phyloP scores from a whole-genome alignment of 2,329 filamentous ascomycete genomes.

The Exophiala dermatitidis region DNA sequence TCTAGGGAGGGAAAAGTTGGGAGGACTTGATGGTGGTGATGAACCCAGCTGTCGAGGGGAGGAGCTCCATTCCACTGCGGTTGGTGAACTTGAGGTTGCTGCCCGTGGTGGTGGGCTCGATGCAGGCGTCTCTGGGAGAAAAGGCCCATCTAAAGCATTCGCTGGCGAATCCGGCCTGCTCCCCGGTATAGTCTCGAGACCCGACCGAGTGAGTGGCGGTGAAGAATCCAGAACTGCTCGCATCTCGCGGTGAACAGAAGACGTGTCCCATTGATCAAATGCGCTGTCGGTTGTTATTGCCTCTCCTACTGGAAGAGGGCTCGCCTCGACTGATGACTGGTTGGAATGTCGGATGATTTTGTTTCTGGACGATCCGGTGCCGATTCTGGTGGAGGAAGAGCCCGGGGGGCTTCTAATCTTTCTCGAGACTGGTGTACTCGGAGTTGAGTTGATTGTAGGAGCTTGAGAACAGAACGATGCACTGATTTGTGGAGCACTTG shows the following conservation, averaged over 20 bases:
- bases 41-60: conserved; percentile 20
- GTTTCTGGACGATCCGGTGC: conserved; percentile 15
- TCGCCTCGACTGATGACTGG: conserved; percentile 22
- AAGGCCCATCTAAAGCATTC: conserved; percentile 23
- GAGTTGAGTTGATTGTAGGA: conserved; percentile 23
- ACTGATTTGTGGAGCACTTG: conserved; percentile 13
- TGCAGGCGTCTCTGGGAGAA: conserved; percentile 21
- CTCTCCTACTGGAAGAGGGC: conserved; percentile 22
- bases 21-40: conserved; percentile 26
- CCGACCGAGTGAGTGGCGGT: conserved; percentile 20
- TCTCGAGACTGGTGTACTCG: conserved; percentile 23
- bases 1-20: conserved; percentile 28
- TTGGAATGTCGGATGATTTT: conserved; percentile 21
- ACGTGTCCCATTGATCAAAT: conserved; percentile 27
- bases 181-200: conserved; percentile 26
- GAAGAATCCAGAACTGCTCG: conserved; percentile 25
- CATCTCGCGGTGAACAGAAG: conserved; percentile 24
- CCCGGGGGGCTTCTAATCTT: conserved; percentile 11
- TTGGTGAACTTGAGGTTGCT: conserved; percentile 17
- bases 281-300: conserved; percentile 21
- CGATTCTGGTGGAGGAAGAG: conserved; percentile 22
- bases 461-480: conserved; percentile 25
- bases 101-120: conserved; percentile 19
- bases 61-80: conserved; percentile 18
- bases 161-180: conserved; percentile 27